Conservation (phyloP, 169 alveolate species). For the Theileria orientalis region DNA sequence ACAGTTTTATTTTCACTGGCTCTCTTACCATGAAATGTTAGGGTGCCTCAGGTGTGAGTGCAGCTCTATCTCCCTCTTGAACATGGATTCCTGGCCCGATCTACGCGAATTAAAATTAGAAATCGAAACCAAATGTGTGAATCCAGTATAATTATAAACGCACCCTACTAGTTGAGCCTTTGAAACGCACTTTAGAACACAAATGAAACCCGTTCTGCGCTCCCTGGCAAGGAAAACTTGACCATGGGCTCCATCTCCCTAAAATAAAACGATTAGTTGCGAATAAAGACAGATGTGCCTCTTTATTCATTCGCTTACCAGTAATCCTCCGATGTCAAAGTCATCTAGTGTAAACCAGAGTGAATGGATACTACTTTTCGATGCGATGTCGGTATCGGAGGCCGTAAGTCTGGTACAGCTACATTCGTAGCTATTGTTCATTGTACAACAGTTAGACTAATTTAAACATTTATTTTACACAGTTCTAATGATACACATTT, state of each 20-base stretch:
- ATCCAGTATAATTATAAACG: background rate
- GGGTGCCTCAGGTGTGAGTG: conserved; percentile 87
- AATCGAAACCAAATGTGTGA: background rate
- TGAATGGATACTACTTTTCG: conserved; percentile 70
- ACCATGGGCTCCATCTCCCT: conserved; percentile 90
- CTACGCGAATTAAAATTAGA: conserved; percentile 20
- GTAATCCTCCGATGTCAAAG: conserved; percentile 75
- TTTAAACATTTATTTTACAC: background rate
- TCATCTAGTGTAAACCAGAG: conserved; percentile 72
- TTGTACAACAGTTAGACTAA: conserved; percentile 1
- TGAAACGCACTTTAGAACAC: conserved; percentile 82
- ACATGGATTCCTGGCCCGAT: conserved; percentile 78
- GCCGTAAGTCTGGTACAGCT: conserved; percentile 57
- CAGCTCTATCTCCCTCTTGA: conserved; percentile 84
- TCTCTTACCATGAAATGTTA: conserved; percentile 79
- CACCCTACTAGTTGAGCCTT: conserved; percentile 73
- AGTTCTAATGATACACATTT: background rate
- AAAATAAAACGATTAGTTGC: background rate
- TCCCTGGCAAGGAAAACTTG: conserved; percentile 85
- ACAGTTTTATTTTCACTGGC: background rate
- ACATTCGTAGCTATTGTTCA: conserved; percentile 11
- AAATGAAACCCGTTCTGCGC: conserved; percentile 82
- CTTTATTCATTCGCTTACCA: conserved; percentile 40
- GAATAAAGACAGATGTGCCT: background rate
- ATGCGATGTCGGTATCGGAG: conserved; percentile 66